These are phyloP conservation scores for Massospora cicadina DNA, from an alignment of 371 early-diverging fungal genomes.

Conservation along the genomic window DNA sequence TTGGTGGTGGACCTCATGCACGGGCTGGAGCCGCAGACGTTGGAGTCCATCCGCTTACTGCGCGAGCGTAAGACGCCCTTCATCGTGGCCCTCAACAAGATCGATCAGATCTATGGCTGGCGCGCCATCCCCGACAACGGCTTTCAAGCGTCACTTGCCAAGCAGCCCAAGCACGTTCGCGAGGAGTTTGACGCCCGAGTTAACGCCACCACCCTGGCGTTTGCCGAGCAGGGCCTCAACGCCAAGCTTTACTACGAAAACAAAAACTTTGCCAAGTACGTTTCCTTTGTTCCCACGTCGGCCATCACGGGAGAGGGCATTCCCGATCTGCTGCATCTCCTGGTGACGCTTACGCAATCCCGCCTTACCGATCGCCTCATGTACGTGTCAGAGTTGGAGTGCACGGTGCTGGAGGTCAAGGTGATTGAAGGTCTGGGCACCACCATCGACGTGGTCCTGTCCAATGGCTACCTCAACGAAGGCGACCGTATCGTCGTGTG, in stretches of 20 bases:
- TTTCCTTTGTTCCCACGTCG: conserved; percentile 98
- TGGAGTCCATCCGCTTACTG: conserved; percentile 92
- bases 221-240: conserved; percentile 98
- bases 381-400: conserved; percentile 93
- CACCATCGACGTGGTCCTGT: conserved; percentile 97
- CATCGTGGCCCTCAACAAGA: conserved; percentile 99
- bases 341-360: conserved; percentile 86
- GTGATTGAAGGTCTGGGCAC: conserved; percentile 99
- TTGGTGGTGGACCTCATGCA: conserved; percentile 99
- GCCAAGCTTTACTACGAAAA: conserved; percentile 92
- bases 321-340: conserved; percentile 89
- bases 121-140: conserved; percentile 66
- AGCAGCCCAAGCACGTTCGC: conserved; percentile 60
- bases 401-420: conserved; percentile 99
- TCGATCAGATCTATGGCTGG: conserved; percentile 98
- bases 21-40: conserved; percentile 98
- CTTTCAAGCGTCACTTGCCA: conserved; percentile 56
- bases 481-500: conserved; percentile 97
- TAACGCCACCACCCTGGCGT: conserved; percentile 60
- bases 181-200: conserved; percentile 85
- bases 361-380: conserved; percentile 91
- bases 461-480: conserved; percentile 93
- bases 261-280: conserved; percentile 84
- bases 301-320: conserved; percentile 99
- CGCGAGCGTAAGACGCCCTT: conserved; percentile 96